Evolutionary conservation across 441 rosid genomes (phyloP), one percentile per base, ranked within the genome.

Genomic region (Iberis amara): DNA sequence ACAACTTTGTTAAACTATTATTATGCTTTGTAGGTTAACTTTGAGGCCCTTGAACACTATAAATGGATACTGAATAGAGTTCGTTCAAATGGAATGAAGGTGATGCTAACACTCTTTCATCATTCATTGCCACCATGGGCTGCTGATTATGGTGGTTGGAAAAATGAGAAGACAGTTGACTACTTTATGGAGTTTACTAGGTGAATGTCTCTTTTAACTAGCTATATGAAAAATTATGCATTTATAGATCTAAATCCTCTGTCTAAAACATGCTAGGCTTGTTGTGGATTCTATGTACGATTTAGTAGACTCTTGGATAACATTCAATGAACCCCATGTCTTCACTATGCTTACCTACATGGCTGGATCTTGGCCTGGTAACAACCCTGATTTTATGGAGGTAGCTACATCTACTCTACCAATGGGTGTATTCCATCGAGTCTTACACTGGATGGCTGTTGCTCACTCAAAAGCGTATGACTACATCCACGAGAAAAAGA

Each of bases 91-190:
- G 98, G 94, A 65, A 88, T 91, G 96, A 91, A 83, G 72, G 96
- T 88, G 74, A 91, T 91, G 98, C 80, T 85, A 53, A 91, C 96
- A 27, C 71, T 91, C 9, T 91, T 91, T 68, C 98, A 91, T 71
- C 98, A 91, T 68, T 88, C 98, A 21, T 66, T 91, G 73, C 98
- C 98, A 47, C 87, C 94, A 23, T 91, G 96, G 96, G 96, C 96
- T 47, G 82, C 89, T 71, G 96, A 77, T 39, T 91, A 87, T 69
- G 98, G 98, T 38, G 98, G 96, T n/a, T 87, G 98, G 95, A 91
- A 88, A 79, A 61, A 80, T 47, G 94, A 91, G 77, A 91, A 85
- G 76, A 91, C 98, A 44, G 84, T 87, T 31, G 85, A 82, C 59
- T 88, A 85, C 74, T 88, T 91, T 72, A 60, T 85, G 76, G 86